These are phyloP conservation scores for Amanita jacksonii DNA, from an alignment of 768 basidiomycete species.

Conservation along the genomic window DNA sequence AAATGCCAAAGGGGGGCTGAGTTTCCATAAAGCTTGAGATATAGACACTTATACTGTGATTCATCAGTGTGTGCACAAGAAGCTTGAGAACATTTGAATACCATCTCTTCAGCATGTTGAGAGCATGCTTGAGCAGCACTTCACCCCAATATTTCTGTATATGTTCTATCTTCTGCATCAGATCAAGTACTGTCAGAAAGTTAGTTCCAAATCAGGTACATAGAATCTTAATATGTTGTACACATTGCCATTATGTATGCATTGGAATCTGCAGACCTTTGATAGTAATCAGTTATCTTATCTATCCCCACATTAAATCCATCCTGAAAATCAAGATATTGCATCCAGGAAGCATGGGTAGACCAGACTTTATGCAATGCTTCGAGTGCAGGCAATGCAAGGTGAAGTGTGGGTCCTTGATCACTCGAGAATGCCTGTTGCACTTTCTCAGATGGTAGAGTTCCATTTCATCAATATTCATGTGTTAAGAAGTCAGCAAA, in stretches of 20 bases:
- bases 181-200: conserved; percentile 3
- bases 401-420: conserved; percentile 18
- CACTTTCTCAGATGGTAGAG: conserved; percentile 14
- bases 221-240: conserved; percentile 7
- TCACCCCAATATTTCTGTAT: conserved; percentile 1
- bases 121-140: not conserved
- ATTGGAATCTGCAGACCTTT: conserved; percentile 15
- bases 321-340: conserved; percentile 14
- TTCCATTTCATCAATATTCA: too few relatives aligned
- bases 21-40: not conserved
- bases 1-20: too few relatives aligned
- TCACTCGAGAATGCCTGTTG: conserved; percentile 26
- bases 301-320: conserved; percentile 17
- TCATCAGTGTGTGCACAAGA: not conserved
- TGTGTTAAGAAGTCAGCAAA: too few relatives aligned
- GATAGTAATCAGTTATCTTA: conserved; percentile 24
- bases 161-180: not conserved
- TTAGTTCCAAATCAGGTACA: too few relatives aligned
- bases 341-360: not conserved
- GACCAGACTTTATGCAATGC: conserved; percentile 21
- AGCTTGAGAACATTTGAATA: not conserved
- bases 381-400: conserved; percentile 25
- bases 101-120: not conserved
- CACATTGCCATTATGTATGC: conserved; percentile 23
- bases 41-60: not conserved